These are phyloP conservation scores for Dothideomycetidae sp. DNA, from an alignment of 2,329 filamentous ascomycete species.

Conservation along the genomic window DNA sequence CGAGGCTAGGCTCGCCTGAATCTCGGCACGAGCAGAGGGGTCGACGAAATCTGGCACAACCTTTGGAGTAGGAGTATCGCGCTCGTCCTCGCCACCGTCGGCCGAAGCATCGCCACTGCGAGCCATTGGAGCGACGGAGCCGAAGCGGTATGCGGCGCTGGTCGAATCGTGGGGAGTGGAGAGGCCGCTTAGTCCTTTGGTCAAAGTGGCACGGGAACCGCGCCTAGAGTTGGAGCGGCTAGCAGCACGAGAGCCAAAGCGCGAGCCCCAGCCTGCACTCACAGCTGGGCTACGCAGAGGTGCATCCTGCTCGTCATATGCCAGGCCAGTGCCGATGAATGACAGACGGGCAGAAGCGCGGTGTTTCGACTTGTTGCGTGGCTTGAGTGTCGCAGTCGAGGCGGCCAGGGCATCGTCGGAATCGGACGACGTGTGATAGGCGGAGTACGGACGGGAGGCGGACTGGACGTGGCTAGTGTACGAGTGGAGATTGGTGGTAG, in stretches of 20 bases:
- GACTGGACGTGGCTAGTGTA: neutral
- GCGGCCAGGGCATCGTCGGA: neutral
- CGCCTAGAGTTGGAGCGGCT: constrained; percentile 10
- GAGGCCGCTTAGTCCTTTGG: neutral
- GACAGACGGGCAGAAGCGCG: constrained; percentile 36
- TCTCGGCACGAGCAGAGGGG: constrained; percentile 5
- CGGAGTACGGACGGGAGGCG: constrained; percentile 28
- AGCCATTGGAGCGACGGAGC: constrained; percentile 2
- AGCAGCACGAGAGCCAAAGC: constrained; percentile 11
- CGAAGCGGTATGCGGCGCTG: neutral
- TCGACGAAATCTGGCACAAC: constrained; percentile 37
- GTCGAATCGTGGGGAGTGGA: constrained; percentile 1
- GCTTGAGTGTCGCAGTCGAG: constrained; percentile 27
- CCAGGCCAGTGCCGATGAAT: neutral
- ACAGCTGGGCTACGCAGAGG: constrained; percentile 2
- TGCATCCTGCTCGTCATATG: constrained; percentile 28
- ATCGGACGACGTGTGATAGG: constrained; percentile 3
- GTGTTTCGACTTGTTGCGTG: constrained; percentile 45
- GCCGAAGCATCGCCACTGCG: neutral
- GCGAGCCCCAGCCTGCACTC: constrained; percentile 12
- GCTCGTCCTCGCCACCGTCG: neutral
- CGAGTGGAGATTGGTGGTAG: constrained; percentile 28
- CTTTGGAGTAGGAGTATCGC: constrained; percentile 9
- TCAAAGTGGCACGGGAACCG: constrained; percentile 3
- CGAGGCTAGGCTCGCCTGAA: constrained; percentile 1